Conservation (phyloP, 179 eudicot species). For the Monotropa hypopitys region DNA sequence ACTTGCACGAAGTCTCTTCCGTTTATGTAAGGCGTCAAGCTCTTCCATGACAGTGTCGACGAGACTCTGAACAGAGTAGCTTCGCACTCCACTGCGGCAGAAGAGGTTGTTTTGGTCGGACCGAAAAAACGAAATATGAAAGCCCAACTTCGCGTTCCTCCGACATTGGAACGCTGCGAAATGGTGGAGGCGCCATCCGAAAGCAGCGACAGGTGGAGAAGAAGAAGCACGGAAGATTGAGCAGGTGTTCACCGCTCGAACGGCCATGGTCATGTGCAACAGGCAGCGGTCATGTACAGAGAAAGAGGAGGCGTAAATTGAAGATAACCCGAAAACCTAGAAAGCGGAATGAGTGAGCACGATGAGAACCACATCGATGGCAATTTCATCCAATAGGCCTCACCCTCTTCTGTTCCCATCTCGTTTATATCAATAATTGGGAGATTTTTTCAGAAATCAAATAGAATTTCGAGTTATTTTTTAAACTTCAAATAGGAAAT, state of each 20-base stretch:
- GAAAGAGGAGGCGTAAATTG: not conserved
- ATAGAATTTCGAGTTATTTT: no score
- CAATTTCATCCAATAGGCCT: no score
- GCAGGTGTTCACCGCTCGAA: conserved; percentile 39
- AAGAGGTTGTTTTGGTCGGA: not conserved
- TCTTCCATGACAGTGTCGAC: conserved; percentile 44
- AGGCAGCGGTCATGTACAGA: not conserved
- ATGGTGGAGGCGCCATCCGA: conserved; percentile 22
- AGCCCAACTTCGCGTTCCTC: conserved; percentile 12
- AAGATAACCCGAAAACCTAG: no score
- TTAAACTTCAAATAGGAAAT: no score
- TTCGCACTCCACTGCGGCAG: conserved; percentile 9
- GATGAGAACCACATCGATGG: no score
- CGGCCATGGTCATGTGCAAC: conserved; percentile 27
- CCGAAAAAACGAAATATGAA: conserved; percentile 10
- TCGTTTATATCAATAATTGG: no score
- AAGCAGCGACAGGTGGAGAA: conserved; percentile 26
- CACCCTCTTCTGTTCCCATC: no score
- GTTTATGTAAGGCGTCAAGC: conserved; percentile 27
- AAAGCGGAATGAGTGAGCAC: no score
- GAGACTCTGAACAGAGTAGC: conserved; percentile 29
- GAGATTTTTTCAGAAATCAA: no score
- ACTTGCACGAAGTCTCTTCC: conserved; percentile 21
- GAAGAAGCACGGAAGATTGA: conserved; percentile 36
- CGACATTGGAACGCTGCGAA: conserved; percentile 10